Conservation (phyloP, 2,329 filamentous ascomycete species). For the Didymella segeticola region DNA sequence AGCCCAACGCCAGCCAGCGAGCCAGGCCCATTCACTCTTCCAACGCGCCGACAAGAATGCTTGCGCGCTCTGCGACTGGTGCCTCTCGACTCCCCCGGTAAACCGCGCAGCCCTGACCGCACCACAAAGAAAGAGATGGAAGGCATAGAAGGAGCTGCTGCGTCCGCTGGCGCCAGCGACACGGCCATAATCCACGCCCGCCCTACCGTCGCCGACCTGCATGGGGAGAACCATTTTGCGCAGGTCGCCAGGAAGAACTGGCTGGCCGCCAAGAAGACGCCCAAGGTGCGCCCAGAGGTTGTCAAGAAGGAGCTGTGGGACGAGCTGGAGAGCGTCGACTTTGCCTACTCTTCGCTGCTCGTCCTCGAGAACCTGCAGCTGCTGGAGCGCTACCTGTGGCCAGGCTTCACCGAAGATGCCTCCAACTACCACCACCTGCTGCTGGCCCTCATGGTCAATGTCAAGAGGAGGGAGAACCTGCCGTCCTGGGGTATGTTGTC, state of each 20-base stretch:
- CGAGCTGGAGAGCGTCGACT: constrained; percentile 79
- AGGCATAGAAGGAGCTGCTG: background rate
- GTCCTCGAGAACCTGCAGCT: constrained; percentile 89
- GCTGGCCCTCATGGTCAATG: constrained; percentile 82
- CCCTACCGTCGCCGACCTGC: constrained; percentile 71
- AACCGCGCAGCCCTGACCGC: constrained; percentile 1
- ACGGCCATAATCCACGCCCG: constrained; percentile 52
- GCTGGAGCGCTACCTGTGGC: constrained; percentile 93
- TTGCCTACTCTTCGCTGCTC: constrained; percentile 77
- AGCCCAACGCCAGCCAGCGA: constrained; percentile 7
- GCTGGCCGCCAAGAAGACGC: constrained; percentile 69
- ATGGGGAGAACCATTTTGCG: constrained; percentile 70
- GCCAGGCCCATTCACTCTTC: too few species aligned
- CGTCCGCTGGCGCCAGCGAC: constrained; percentile 27
- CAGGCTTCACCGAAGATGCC: constrained; percentile 84
- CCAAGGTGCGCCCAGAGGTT: constrained; percentile 78
- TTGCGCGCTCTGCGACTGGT: constrained; percentile 11
- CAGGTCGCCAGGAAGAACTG: constrained; percentile 84
- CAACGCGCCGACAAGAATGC: too few species aligned
- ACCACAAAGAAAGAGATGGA: constrained; percentile 2
- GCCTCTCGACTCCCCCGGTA: constrained; percentile 1
- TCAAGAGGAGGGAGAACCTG: constrained; percentile 86
- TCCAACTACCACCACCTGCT: constrained; percentile 93
- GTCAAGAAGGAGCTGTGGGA: constrained; percentile 92
- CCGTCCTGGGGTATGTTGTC: constrained; percentile 78